Evolutionary conservation across 2,329 filamentous ascomycete genomes (phyloP), one percentile per base, ranked within the genome.

Genomic region (Coniochaeta hoffmannii): DNA sequence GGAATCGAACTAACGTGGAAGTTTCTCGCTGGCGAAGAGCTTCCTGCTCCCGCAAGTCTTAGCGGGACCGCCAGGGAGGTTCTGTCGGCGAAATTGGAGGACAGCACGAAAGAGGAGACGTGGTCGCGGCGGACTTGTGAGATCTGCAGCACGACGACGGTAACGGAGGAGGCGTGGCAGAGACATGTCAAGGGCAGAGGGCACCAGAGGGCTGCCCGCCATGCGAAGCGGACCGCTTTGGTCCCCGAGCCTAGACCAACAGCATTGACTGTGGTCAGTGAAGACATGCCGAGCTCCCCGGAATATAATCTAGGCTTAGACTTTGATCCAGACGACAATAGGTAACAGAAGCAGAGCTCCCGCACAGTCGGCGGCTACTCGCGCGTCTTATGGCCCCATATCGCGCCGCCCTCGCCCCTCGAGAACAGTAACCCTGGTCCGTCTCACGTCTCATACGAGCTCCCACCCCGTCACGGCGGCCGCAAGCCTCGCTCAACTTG

Each of bases 361-460:
- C 96, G 91, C 55, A 96, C 88, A 65, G 93, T 96, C 0, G 88
- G 83, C 14, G 90, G 88, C 59, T 96, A 68, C 74, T 94, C 88
- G 8, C 89, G 89, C 1, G 96, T 90, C 72, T 87, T 89, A 67
- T 94, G 82, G 53, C 77, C 86, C 90, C 90, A 96, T 35, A 73
- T 81, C 55, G 77, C 67, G 1, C 88, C 88, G 49, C 77, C 77
- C 55, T 83, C 73, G 1, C 86, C 85, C 72, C 96, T 89, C 19
- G 81, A 81, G 1, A n/a, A 96, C 79, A 1, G 79, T 78, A 6
- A 96, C 85, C 63, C 79, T 82, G 68, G 84, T 89, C 56, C 86
- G 76, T 56, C 80, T 74, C 11, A 96, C 83, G 68, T 96, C 90
- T 90, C 90, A 96, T 4, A 81, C 77, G 28, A 96, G 76, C 52